Evolutionary conservation across 441 rosid genomes (phyloP).

Genomic region (Pelargonium australe): DNA sequence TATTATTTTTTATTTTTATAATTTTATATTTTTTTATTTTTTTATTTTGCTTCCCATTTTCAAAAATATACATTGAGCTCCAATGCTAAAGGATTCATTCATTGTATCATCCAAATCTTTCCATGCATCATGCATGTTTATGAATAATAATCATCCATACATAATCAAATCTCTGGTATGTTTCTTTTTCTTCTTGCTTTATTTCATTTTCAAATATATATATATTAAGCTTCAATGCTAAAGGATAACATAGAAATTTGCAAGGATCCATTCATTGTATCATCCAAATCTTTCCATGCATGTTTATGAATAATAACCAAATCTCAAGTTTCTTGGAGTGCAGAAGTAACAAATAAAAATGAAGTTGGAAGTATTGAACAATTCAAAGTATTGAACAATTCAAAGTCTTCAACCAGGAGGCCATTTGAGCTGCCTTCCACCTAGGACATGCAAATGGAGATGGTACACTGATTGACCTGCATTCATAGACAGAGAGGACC

Average conservation of each 20-base stretch:
- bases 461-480: slow-evolving; percentile 91
- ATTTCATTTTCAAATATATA: too few relatives aligned
- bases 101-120: too few relatives aligned
- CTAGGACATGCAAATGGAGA: slow-evolving; percentile 83
- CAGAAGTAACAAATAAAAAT: neutral
- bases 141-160: neutral
- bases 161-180: neutral
- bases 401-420: slow-evolving; percentile 59
- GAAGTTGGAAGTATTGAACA: neutral
- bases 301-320: neutral
- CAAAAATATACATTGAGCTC: too few relatives aligned
- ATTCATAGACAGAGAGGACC: slow-evolving; percentile 10
- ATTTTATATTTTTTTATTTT: too few relatives aligned
- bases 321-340: neutral
- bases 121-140: neutral
- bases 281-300: neutral
- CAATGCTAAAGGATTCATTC: neutral
- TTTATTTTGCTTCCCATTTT: too few relatives aligned
- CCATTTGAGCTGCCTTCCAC: slow-evolving; percentile 87
- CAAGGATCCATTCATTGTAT: neutral
- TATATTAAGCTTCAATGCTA: neutral
- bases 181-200: too few relatives aligned
- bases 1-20: too few relatives aligned
- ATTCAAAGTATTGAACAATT: neutral
- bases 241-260: too few relatives aligned